Conservation (phyloP, 2,329 filamentous ascomycete species). For the Penicillium olsonii region DNA sequence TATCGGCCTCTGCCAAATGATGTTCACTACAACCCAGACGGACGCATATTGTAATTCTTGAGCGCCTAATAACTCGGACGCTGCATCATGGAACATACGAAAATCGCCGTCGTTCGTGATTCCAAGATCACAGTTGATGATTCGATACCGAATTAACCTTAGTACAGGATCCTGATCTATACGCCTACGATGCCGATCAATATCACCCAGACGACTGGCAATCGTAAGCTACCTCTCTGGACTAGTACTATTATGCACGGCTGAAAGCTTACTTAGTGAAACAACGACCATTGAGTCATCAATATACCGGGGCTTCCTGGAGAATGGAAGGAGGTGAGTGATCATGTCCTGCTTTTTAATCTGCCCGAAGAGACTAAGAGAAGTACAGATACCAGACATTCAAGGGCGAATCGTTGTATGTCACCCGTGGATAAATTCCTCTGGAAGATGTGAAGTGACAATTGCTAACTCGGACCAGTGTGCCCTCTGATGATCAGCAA, state of each 20-base stretch:
- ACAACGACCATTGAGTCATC: not conserved
- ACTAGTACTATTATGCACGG: not conserved
- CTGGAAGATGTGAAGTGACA: not conserved
- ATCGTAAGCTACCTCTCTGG: not conserved
- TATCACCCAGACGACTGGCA: not conserved
- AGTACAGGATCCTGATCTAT: not conserved
- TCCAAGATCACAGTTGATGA: not conserved
- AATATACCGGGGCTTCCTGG: not conserved
- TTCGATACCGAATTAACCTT: not conserved
- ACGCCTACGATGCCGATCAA: not conserved
- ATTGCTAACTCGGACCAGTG: not conserved
- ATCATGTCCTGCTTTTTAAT: not conserved
- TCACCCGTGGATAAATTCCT: no score
- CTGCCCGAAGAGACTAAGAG: not conserved
- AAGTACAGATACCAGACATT: not conserved
- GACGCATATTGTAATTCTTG: no score
- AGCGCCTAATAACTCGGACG: no score
- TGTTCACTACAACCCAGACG: no score
- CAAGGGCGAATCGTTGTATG: not conserved
- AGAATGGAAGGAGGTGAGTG: not conserved
- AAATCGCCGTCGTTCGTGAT: not conserved
- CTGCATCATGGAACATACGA: not conserved
- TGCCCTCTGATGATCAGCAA: conserved; percentile 18
- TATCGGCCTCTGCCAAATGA: no score
- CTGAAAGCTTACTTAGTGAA: not conserved